Evolutionary conservation across 345 rosid genomes (phyloP).

Genomic region (Eucalyptus grandis): DNA sequence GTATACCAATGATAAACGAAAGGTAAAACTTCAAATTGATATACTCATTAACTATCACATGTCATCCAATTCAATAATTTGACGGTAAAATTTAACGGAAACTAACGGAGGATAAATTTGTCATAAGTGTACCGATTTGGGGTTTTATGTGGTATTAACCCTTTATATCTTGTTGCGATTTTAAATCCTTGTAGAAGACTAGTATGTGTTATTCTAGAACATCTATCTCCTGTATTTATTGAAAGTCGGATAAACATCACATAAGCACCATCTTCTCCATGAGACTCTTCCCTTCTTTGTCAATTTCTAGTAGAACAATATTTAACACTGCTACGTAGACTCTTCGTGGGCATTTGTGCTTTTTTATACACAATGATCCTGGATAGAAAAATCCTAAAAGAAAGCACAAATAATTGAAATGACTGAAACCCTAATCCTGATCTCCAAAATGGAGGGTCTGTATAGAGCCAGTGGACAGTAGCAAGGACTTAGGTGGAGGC

Average conservation of each 20-base stretch:
- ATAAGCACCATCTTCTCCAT: not conserved
- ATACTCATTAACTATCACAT: accelerated
- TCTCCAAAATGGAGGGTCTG: not conserved
- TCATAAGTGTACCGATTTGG: accelerated
- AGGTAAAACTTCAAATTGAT: no score
- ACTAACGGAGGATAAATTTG: no score
- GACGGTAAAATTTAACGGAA: accelerated
- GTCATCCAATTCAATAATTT: no score
- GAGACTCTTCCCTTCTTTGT: not conserved
- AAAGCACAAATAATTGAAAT: not conserved
- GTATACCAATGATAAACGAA: no score
- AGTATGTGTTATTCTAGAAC: not conserved
- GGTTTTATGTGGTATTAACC: no score
- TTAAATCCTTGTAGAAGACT: not conserved
- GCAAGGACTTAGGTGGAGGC: not conserved
- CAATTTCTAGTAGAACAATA: not conserved
- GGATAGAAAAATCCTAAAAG: not conserved
- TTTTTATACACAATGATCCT: not conserved
- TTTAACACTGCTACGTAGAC: not conserved
- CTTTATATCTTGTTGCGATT: not conserved
- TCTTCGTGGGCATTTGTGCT: not conserved
- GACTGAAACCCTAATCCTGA: not conserved
- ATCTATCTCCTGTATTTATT: not conserved
- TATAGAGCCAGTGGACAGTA: not conserved
- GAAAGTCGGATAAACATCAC: not conserved